These are phyloP conservation scores for Hibiscus trionum DNA, from an alignment of 345 rosid genomes.

Conservation along the genomic window DNA sequence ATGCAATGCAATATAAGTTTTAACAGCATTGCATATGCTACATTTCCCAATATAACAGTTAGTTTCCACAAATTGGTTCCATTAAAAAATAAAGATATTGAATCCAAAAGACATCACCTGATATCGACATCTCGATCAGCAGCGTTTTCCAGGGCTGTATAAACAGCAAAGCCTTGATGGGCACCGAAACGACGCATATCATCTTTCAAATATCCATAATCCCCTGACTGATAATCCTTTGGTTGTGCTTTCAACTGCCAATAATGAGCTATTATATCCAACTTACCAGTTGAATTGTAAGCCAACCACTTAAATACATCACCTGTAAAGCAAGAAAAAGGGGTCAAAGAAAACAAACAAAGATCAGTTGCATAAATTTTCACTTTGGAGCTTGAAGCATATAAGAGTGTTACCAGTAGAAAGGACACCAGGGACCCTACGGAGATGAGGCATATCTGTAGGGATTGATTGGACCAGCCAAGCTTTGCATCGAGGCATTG, in stretches of 20 bases:
- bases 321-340: slow-evolving; percentile 26
- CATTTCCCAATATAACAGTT: background rate
- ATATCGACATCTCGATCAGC: slow-evolving; percentile 57
- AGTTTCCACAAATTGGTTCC: background rate
- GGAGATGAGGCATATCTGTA: slow-evolving; percentile 78
- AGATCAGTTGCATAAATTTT: background rate
- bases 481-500: slow-evolving; percentile 53
- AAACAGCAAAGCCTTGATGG: slow-evolving; percentile 45
- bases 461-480: slow-evolving; percentile 96
- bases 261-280: slow-evolving; percentile 78
- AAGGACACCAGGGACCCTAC: slow-evolving; percentile 59
- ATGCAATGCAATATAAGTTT: slow-evolving; percentile 22
- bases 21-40: background rate
- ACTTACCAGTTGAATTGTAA: slow-evolving; percentile 47
- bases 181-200: slow-evolving; percentile 56
- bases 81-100: background rate
- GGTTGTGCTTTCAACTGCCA: slow-evolving; percentile 70
- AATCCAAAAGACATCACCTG: slow-evolving; percentile 29
- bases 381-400: background rate
- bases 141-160: slow-evolving; percentile 51
- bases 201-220: slow-evolving; percentile 56
- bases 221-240: slow-evolving; percentile 63
- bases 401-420: slow-evolving; percentile 44
- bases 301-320: slow-evolving; percentile 83
- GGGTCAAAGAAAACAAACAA: background rate